A percentile compares a stretch with the other conserved stretches of the same genome.
phyloP scores from a whole-genome alignment of 495 filamentous ascomycete genomes.

The Xylaria curta region DNA sequence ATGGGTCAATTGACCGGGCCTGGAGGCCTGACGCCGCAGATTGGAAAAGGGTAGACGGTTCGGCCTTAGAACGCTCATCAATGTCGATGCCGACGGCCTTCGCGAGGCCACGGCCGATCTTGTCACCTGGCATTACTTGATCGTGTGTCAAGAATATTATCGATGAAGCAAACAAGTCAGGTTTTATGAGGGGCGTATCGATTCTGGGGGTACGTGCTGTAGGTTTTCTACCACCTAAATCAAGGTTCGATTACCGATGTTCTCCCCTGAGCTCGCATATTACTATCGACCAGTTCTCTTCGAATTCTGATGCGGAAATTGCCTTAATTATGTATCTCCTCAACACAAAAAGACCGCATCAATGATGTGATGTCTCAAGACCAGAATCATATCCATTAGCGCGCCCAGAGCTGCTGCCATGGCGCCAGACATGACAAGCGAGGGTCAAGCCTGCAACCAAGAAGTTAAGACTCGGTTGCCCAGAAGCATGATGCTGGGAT shows the following conservation, averaged over 20 bases:
- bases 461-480: slow-evolving; percentile 11
- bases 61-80: slow-evolving; percentile 49
- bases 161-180: neutral
- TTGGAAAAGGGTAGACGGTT: slow-evolving; percentile 56
- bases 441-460: slow-evolving; percentile 19
- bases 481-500: slow-evolving; percentile 10
- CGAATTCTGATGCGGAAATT: neutral
- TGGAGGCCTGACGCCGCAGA: slow-evolving; percentile 68
- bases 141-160: neutral
- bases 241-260: neutral
- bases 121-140: slow-evolving; percentile 33
- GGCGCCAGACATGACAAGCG: slow-evolving; percentile 7
- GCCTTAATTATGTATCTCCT: slow-evolving; percentile 15
- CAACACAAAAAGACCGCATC: neutral
- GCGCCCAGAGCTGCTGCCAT: slow-evolving; percentile 8
- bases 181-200: neutral
- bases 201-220: neutral
- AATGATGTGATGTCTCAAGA: neutral
- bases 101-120: slow-evolving; percentile 71
- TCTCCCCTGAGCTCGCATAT: neutral
- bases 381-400: neutral
- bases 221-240: neutral
- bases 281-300: neutral
- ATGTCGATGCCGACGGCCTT: slow-evolving; percentile 74
- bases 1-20: slow-evolving; percentile 70